Conservation (phyloP, 768 basidiomycete species). For the Boletus barrowsii region DNA sequence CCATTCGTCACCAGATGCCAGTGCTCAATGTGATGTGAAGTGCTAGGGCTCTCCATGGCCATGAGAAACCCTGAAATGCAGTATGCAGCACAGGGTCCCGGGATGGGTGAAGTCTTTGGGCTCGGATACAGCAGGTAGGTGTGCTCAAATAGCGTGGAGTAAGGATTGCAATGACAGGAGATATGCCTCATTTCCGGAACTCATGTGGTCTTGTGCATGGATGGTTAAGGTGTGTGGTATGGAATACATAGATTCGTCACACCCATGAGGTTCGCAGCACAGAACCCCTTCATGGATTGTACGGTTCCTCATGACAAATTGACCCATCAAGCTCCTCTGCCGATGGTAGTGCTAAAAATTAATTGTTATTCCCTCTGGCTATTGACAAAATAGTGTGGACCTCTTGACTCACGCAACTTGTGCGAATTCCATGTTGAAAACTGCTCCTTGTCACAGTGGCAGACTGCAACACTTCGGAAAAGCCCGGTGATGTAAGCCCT, state of each 20-base stretch:
- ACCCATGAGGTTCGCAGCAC: slow-evolving; percentile 4
- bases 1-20: background rate
- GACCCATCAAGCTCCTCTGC: background rate
- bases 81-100: background rate
- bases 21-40: background rate
- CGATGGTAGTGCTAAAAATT: no score
- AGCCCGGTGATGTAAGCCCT: no score
- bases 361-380: background rate
- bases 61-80: background rate
- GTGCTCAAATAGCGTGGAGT: slow-evolving; percentile 7
- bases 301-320: no score
- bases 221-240: background rate
- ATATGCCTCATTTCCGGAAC: background rate
- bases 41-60: background rate
- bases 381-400: background rate
- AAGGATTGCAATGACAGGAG: background rate
- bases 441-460: background rate
- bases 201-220: background rate
- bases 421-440: no score
- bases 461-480: no score
- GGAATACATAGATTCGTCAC: slow-evolving; percentile 1
- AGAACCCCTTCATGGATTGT: background rate
- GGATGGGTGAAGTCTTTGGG: background rate
- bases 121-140: background rate
- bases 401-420: background rate